Conservation (phyloP, 345 rosid genomes). For the Pistacia vera region DNA sequence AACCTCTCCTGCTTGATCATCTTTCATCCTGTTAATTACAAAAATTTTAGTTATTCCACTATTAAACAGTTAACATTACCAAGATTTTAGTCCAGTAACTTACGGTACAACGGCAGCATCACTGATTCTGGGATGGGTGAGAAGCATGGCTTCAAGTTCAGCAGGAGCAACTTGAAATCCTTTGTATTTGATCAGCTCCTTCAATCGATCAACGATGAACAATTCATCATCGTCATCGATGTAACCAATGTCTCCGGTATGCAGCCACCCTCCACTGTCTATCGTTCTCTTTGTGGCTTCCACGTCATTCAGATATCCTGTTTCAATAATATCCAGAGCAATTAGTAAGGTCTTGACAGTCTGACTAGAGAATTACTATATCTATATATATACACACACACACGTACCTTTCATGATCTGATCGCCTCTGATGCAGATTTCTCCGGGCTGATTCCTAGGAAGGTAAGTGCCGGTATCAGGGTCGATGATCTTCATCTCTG, state of each 20-base stretch:
- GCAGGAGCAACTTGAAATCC: slow-evolving; percentile 86
- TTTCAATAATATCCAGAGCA: background rate
- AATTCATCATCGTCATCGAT: slow-evolving; percentile 65
- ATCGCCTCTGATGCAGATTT: slow-evolving; percentile 75
- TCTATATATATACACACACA: no score
- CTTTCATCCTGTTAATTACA: slow-evolving; percentile 52
- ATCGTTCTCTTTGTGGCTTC: slow-evolving; percentile 49
- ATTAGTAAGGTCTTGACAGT: background rate
- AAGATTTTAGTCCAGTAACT: slow-evolving; percentile 20
- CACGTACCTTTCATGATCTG: slow-evolving; percentile 86
- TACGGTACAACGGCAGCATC: slow-evolving; percentile 74
- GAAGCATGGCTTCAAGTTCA: slow-evolving; percentile 69
- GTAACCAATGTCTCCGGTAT: slow-evolving; percentile 70
- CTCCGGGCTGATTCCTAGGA: slow-evolving; percentile 69
- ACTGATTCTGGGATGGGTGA: slow-evolving; percentile 46
- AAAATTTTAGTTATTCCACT: background rate
- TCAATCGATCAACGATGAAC: slow-evolving; percentile 70
- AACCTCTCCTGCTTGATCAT: slow-evolving; percentile 73
- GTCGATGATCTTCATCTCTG: slow-evolving; percentile 88
- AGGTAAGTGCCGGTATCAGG: slow-evolving; percentile 61
- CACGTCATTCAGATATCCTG: slow-evolving; percentile 53
- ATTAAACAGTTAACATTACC: no score
- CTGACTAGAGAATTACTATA: no score
- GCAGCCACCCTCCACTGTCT: slow-evolving; percentile 67
- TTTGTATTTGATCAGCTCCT: slow-evolving; percentile 72